These are phyloP conservation scores for Chlorella sp. DNA, from an alignment of 139 green algal species.

Conservation along the genomic window DNA sequence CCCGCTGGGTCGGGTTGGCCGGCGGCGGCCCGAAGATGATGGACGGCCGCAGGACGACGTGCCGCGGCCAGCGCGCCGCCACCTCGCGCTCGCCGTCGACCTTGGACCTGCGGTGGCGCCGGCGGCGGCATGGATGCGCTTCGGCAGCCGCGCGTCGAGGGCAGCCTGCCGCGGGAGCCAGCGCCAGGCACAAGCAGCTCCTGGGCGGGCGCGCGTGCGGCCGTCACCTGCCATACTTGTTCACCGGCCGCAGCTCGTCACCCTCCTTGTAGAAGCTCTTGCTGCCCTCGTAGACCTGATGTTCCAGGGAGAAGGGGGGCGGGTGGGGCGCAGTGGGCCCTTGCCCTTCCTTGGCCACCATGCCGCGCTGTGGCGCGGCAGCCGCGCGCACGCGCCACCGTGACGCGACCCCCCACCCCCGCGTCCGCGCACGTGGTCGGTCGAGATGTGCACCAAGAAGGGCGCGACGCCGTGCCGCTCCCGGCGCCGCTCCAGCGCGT, in stretches of 20 bases:
- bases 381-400: no score
- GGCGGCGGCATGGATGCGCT: neutral
- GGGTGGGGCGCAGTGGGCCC: no score
- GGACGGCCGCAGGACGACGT: conserved; percentile 66
- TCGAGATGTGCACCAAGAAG: conserved; percentile 77
- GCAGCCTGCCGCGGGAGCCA: neutral
- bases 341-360: no score
- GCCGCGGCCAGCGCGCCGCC: conserved; percentile 24
- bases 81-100: conserved; percentile 66
- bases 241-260: conserved; percentile 59
- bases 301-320: no score
- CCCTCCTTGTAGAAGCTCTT: conserved; percentile 54
- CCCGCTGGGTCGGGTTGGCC: conserved; percentile 46
- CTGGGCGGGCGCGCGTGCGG: neutral
- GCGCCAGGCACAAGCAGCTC: neutral
- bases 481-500: conserved; percentile 17
- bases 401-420: no score
- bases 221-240: conserved; percentile 68
- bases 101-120: conserved; percentile 68
- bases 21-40: conserved; percentile 80
- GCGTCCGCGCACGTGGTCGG: conserved; percentile 83
- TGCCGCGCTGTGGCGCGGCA: no score
- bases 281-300: conserved; percentile 64
- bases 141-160: neutral
- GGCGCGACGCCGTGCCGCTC: conserved; percentile 18